Evolutionary conservation across 441 rosid species (phyloP).

Genomic region (Biscutella laevigata): DNA sequence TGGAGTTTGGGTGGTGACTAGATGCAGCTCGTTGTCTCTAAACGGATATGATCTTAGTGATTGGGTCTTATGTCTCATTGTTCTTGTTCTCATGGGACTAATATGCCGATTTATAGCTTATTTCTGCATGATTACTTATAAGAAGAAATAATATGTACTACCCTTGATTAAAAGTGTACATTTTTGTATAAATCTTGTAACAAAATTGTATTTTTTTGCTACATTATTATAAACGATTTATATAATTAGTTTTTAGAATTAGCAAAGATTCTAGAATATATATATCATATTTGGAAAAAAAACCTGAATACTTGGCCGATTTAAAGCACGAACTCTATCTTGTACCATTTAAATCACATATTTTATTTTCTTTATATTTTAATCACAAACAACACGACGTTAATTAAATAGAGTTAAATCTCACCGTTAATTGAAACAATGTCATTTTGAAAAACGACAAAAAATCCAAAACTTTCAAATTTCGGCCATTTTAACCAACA

Average conservation of each 20-base stretch:
- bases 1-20: slow-evolving; percentile 51
- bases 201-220: slow-evolving; percentile 2
- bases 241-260: neutral
- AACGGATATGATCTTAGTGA: slow-evolving; percentile 40
- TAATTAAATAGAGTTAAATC: no score
- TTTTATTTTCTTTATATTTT: no score
- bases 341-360: no score
- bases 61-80: slow-evolving; percentile 35
- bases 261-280: no score
- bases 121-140: slow-evolving; percentile 33
- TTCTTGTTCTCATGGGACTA: slow-evolving; percentile 35
- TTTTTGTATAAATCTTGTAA: slow-evolving; percentile 23
- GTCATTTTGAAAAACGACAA: no score
- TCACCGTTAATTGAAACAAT: no score
- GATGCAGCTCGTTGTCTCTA: slow-evolving; percentile 36
- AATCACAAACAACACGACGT: no score
- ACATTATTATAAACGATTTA: neutral
- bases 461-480: no score
- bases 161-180: neutral
- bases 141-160: slow-evolving; percentile 30
- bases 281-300: no score
- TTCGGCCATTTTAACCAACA: no score
- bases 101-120: slow-evolving; percentile 37
- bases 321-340: no score
- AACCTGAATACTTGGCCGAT: no score